Evolutionary conservation across 495 filamentous ascomycete species (phyloP).

Genomic region (Neurospora tetrasperma): DNA sequence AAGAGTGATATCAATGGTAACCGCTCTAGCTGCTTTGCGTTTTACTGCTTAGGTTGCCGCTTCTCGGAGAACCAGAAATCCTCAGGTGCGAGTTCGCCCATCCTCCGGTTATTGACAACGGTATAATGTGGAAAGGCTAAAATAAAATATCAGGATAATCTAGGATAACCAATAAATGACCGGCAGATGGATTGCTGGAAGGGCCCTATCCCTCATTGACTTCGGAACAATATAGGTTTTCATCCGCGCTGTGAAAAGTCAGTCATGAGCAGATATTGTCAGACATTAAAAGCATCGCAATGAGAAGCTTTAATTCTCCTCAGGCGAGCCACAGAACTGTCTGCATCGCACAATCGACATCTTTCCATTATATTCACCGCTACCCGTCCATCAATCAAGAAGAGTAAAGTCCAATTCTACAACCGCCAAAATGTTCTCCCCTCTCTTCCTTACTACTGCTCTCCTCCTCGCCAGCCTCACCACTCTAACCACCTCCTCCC

Average conservation of each 20-base stretch:
- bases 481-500: neutral
- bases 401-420: too few relatives aligned
- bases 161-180: neutral
- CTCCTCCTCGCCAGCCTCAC: neutral
- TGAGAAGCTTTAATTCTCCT: neutral
- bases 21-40: too few relatives aligned
- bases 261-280: neutral
- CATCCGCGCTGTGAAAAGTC: neutral
- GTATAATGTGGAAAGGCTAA: neutral
- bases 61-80: neutral
- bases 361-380: neutral
- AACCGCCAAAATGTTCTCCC: neutral
- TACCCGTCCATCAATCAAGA: neutral
- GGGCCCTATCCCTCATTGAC: neutral
- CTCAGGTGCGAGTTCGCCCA: neutral
- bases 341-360: neutral
- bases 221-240: fast-evolving
- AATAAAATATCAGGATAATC: neutral
- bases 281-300: neutral
- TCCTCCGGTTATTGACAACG: neutral
- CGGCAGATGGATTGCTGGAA: neutral
- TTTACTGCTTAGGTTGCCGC: neutral
- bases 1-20: too few relatives aligned
- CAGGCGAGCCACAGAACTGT: neutral
- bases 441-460: neutral